Evolutionary conservation across 2,329 filamentous ascomycete species (phyloP).

Genomic region (Leptographium wingfieldii): DNA sequence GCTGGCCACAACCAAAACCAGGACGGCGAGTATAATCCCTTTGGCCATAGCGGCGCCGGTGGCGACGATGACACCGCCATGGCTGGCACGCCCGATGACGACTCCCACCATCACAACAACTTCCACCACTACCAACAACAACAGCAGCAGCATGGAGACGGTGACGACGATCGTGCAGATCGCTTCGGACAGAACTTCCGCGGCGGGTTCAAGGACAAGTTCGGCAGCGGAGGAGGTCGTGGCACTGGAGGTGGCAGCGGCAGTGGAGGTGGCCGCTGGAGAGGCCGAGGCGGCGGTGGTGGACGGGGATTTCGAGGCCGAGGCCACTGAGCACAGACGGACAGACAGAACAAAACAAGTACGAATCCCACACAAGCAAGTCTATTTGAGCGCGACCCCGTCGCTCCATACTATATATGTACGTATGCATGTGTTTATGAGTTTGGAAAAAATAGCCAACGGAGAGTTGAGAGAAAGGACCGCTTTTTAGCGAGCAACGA

Average conservation of each 20-base stretch:
- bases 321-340: conserved; percentile 2
- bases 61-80: background rate
- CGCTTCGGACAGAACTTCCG: background rate
- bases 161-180: background rate
- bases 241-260: conserved; percentile 6
- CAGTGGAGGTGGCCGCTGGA: conserved; percentile 5
- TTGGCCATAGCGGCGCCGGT: background rate
- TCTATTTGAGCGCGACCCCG: background rate
- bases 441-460: background rate
- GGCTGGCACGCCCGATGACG: background rate
- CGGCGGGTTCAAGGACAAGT: conserved; percentile 1
- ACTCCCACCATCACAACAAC: background rate
- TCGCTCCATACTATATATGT: background rate
- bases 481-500: background rate
- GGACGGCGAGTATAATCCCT: background rate
- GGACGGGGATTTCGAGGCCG: conserved; percentile 17
- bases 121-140: background rate
- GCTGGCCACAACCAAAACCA: background rate
- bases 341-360: background rate
- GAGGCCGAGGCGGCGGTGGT: conserved; percentile 21
- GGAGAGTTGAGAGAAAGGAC: background rate
- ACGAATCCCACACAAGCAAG: background rate
- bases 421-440: background rate
- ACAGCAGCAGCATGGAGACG: background rate
- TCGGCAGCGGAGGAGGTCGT: background rate